phyloP scores from a whole-genome alignment of 2,329 filamentous ascomycete genomes.

The Pyricularia pennisetigena region DNA sequence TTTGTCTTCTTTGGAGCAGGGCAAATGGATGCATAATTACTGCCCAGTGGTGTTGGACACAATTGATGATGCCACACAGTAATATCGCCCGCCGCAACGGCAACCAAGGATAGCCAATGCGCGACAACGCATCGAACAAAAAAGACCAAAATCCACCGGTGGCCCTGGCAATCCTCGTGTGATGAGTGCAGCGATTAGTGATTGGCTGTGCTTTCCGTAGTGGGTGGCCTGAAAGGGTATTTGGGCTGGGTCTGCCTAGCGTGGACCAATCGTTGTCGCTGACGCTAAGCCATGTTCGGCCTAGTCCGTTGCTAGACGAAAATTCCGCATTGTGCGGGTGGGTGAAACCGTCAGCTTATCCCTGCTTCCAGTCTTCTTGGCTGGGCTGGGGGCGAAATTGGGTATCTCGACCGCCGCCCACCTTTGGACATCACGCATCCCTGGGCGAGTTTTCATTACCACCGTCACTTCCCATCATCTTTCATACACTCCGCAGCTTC shows the following conservation, averaged over 20 bases:
- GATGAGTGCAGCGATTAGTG: not conserved
- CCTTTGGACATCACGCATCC: not conserved
- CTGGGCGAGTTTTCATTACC: not conserved
- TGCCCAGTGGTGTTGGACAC: too few relatives aligned
- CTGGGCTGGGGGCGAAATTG: not conserved
- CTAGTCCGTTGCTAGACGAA: not conserved
- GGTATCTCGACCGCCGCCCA: slow-evolving; percentile 7
- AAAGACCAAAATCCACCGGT: not conserved
- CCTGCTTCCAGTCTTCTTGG: not conserved
- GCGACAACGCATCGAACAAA: not conserved
- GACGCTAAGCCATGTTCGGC: not conserved
- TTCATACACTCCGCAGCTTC: not conserved
- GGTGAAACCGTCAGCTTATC: not conserved
- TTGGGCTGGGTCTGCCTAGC: not conserved
- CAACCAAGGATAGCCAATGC: not conserved
- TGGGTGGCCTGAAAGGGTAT: not conserved
- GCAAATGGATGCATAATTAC: too few relatives aligned
- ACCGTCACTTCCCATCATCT: slow-evolving; percentile 1
- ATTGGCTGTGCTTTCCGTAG: not conserved
- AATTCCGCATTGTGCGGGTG: not conserved
- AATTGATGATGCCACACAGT: too few relatives aligned
- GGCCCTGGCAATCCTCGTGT: not conserved
- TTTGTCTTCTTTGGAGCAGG: too few relatives aligned
- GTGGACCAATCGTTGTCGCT: not conserved
- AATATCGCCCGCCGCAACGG: not conserved